Base-by-base conservation (phyloP, 2,329 filamentous ascomycete species). In the Aspergillus chevalieri region DNA sequence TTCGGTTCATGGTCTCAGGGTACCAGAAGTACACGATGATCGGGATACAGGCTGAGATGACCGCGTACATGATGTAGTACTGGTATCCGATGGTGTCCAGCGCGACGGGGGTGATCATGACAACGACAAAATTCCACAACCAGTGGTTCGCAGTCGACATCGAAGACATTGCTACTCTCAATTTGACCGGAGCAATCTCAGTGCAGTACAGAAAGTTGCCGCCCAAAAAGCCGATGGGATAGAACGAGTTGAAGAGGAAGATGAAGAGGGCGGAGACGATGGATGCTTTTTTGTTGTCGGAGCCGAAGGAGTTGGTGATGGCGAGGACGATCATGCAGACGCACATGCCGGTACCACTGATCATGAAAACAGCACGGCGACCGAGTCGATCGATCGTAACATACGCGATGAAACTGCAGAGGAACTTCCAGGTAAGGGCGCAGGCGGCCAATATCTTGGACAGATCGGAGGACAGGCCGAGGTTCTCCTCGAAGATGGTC, bases 231-330 rank as follows among this genome's bases (percentile, higher is more conserved):
- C 78, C 82, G 0, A 81, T 79, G 12, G 81, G 82, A 52, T 84
- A 85, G 50, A 81, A 82, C 1, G 81, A 79, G 52, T 84, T 84
- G 67, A 84, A 85, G 6, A 80, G 77, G 64, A 85, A 85, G 24
- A 85, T 57, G 42, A 62, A 61, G 17, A 50, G 47, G 3, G 53
- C 58, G 2, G 56, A 56, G n/a, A 43, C 52, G 33, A 58, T 53
- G 2, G 54, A 56, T 1, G 54, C 52, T 3, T 38, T 12, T 3
- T 48, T 36, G 21, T 57, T 53, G 9, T 34, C 44, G 3, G 24
- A 57, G 34, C 65, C 53, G 47, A 67, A 71, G 21, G 63, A 64
- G 36, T 59, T 67, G 28, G 58, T 67, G 30, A 73, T 58, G 2
- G 72, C 67, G n/a, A 76, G 57, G 36, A 86, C 75, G 4, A 76